Conservation (phyloP, 345 rosid species). For the Raphanus raphanistrum region DNA sequence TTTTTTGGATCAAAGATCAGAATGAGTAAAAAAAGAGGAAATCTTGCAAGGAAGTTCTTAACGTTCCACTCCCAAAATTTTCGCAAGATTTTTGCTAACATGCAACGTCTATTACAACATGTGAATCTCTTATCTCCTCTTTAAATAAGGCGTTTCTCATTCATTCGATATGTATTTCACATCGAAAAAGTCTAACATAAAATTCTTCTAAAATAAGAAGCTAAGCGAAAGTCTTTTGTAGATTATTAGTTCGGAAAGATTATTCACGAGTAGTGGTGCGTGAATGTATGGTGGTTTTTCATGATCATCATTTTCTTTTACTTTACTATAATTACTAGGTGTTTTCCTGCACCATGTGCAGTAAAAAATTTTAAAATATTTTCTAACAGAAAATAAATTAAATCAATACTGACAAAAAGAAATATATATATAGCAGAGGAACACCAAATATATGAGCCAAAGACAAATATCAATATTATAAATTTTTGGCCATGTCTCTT, state of each 20-base stretch:
- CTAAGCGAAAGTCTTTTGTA: background rate
- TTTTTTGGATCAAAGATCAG: too few relatives aligned
- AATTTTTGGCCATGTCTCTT: too few relatives aligned
- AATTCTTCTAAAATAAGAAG: background rate
- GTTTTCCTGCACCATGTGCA: too few relatives aligned
- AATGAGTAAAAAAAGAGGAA: background rate
- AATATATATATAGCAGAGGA: too few relatives aligned
- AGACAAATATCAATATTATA: too few relatives aligned
- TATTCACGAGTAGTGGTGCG: background rate
- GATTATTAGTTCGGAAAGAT: background rate
- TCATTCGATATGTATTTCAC: background rate
- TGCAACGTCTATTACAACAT: background rate
- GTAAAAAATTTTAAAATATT: too few relatives aligned
- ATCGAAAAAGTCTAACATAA: background rate
- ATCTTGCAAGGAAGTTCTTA: too few relatives aligned
- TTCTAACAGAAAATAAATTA: too few relatives aligned
- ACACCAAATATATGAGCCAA: too few relatives aligned
- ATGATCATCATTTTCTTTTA: too few relatives aligned
- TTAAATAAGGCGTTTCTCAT: background rate
- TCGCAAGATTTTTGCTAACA: background rate
- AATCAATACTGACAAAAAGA: too few relatives aligned
- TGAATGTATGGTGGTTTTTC: background rate
- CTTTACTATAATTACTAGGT: too few relatives aligned
- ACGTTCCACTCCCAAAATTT: background rate
- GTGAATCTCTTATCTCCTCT: background rate